Conservation (phyloP, 1,139 yeast species). For the Blastobotrys indianensis region DNA sequence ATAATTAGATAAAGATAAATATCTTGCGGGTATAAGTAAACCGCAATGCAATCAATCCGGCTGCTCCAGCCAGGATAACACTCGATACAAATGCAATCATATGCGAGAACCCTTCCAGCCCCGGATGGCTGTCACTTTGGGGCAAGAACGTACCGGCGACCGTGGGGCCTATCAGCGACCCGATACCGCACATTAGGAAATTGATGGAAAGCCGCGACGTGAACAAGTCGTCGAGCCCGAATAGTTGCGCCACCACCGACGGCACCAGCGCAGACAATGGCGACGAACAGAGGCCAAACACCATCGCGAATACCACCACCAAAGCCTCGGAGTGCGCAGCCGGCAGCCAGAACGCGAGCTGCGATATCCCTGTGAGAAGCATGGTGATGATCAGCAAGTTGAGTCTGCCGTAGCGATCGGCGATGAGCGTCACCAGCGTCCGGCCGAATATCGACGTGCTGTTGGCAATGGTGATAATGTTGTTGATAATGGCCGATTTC, state of each 20-base stretch:
- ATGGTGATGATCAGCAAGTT: conserved; percentile 5
- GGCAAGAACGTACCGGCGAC: conserved; percentile 41
- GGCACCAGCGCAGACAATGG: conserved; percentile 36
- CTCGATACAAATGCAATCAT: conserved; percentile 1
- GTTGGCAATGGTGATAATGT: conserved; percentile 42
- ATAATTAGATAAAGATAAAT: conserved; percentile 21
- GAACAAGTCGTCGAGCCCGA: conserved; percentile 36
- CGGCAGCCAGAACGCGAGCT: conserved; percentile 12
- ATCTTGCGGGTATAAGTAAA: conserved; percentile 17
- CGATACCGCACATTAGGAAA: conserved; percentile 46
- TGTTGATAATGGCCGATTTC: conserved; percentile 29
- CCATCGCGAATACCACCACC: conserved; percentile 34
- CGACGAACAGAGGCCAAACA: conserved; percentile 43
- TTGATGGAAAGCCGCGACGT: conserved; percentile 47
- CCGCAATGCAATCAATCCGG: conserved; percentile 15
- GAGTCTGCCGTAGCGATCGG: conserved; percentile 10
- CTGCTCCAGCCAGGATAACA: conserved; percentile 15
- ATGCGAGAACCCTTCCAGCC: conserved; percentile 1
- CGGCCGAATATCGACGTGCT: conserved; percentile 46
- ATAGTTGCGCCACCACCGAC: conserved; percentile 39
- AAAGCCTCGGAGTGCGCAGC: conserved; percentile 31
- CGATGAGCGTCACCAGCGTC: conserved; percentile 23
- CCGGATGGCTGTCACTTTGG: conserved; percentile 6
- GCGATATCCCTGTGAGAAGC: conserved; percentile 8
- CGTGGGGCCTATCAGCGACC: conserved; percentile 44